These are phyloP conservation scores for Vitis cinerea DNA, from an alignment of 164 flowering plant species.

Conservation along the genomic window DNA sequence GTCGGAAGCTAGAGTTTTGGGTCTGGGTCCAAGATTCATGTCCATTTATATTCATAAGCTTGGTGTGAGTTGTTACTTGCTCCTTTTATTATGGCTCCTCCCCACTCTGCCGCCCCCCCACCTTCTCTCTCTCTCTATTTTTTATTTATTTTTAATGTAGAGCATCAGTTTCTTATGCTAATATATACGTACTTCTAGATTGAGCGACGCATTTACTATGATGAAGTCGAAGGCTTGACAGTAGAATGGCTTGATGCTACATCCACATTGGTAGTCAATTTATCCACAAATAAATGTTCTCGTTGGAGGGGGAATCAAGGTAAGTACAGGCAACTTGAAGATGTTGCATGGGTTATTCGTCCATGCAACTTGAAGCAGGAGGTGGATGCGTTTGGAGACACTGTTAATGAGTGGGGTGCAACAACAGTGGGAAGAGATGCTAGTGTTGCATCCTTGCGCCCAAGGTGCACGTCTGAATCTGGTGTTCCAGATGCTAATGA, in stretches of 20 bases:
- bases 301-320: conserved; percentile 43
- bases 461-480: conserved; percentile 5
- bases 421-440: conserved; percentile 1
- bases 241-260: conserved; percentile 91
- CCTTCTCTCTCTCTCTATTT: neutral
- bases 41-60: conserved; percentile 69
- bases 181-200: conserved; percentile 42
- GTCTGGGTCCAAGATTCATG: conserved; percentile 95
- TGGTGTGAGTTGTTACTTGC: conserved; percentile 53
- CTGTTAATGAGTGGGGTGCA: conserved; percentile 5
- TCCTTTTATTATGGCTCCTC: neutral
- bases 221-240: conserved; percentile 76
- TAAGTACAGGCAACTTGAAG: conserved; percentile 52
- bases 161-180: conserved; percentile 1
- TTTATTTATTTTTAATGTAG: neutral
- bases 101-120: too few relatives aligned
- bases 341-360: conserved; percentile 53
- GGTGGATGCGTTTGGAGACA: conserved; percentile 3
- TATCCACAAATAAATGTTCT: conserved; percentile 30
- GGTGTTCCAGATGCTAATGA: conserved; percentile 13
- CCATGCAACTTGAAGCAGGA: conserved; percentile 39
- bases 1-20: conserved; percentile 82
- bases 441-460: neutral
- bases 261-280: conserved; percentile 63
- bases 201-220: conserved; percentile 88